Evolutionary conservation across 1,139 yeast genomes (phyloP).

Genomic region (Sugiyamaella novakii): DNA sequence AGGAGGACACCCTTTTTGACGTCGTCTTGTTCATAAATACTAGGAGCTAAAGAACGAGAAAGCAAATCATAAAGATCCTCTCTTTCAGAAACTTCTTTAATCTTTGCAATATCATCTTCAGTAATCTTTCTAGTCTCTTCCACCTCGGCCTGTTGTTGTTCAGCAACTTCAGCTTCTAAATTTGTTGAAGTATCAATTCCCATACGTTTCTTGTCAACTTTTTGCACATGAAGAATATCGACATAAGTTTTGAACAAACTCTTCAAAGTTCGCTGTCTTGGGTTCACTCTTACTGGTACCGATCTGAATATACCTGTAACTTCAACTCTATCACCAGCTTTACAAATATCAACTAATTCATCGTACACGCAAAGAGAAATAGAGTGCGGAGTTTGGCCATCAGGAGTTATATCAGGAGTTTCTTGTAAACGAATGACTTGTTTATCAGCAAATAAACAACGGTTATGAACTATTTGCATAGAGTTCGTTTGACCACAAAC

Average conservation of each 20-base stretch:
- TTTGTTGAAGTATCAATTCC: constrained; percentile 76
- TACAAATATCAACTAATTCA: constrained; percentile 88
- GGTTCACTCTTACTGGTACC: constrained; percentile 84
- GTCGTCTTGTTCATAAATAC: constrained; percentile 93
- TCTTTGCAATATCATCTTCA: constrained; percentile 66
- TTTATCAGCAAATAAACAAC: constrained; percentile 91
- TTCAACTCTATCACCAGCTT: constrained; percentile 97
- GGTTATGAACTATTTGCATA: constrained; percentile 87
- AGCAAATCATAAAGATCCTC: constrained; percentile 84
- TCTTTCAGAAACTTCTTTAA: constrained; percentile 63
- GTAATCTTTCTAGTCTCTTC: constrained; percentile 74
- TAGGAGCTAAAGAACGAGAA: constrained; percentile 92
- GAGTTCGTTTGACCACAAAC: constrained; percentile 85
- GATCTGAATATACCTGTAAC: constrained; percentile 95
- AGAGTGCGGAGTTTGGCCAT: constrained; percentile 98
- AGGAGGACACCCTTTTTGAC: constrained; percentile 92
- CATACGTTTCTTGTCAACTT: constrained; percentile 77
- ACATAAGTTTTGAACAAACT: constrained; percentile 87
- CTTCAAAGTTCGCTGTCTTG: constrained; percentile 82
- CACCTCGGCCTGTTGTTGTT: constrained; percentile 50
- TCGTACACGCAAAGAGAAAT: constrained; percentile 93
- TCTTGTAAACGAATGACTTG: constrained; percentile 94
- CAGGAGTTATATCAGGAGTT: constrained; percentile 98
- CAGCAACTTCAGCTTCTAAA: constrained; percentile 34
- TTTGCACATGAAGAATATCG: constrained; percentile 91